Evolutionary conservation across 1,284 basidiomycete species (phyloP), one percentile per base, ranked within the genome.

Genomic region (Albatrellus sp.): DNA sequence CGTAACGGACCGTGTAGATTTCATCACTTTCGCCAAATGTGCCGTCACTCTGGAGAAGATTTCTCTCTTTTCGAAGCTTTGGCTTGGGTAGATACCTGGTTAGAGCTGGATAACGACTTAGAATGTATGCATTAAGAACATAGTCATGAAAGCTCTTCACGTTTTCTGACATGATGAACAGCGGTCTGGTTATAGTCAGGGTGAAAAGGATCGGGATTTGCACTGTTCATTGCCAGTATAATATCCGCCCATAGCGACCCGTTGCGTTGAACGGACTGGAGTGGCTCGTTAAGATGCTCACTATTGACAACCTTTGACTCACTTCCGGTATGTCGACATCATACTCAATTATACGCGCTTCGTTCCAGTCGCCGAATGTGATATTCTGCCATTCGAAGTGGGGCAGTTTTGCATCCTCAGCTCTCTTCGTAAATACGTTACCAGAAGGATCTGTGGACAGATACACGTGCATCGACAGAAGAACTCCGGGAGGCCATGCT

Each of bases 201-300:
- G 45, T 71, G 67, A 10, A 65, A 59, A 2, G 85, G 85, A 55
- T 90, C 71, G 2, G 77, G 79, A 50, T 66, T 77, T 32, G 72
- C 69, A 1, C 73, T 75, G 46, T 82, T 72, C 54, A 75, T 80
- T 3, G 82, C 73, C 7, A 98, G 66, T 55, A 89, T 83, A 9
- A 96, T 69, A 54, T 97, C 90, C 8, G 88, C 85, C 81, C 84
- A 96, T 42, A 90, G 60, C 5, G 81, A 79, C 11, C 79, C 84
- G 57, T 96, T 96, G 47, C 73, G 69, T 54, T 83, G 68, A 5
- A 94, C 92, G 38, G 67, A 70, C 82, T 91, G 48, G 37, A 35
- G 42, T 12, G 16, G 16, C 4, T 17, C 24, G 16, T 41, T 44
- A 6, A 32, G 40, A n/a, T 45, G 35, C 24, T 24, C n/a, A 36